Base-by-base conservation (phyloP, 352 stramenopile species). In the Blastocystis sp. region DNA sequence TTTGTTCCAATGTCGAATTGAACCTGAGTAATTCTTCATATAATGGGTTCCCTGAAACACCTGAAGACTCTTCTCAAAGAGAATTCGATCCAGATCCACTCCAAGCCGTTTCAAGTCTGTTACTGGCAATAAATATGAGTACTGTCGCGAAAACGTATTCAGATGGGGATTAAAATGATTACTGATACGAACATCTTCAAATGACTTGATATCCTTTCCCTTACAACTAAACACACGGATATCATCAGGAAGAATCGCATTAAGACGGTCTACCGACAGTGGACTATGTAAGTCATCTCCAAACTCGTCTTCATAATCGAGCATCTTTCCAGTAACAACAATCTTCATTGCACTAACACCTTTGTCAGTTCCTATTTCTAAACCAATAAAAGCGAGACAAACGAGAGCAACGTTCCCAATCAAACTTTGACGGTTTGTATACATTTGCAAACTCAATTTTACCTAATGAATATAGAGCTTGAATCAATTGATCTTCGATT, bases 401-500 rank as follows among this genome's bases (percentile, higher is more conserved):
- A 78, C 66, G 21, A 59, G 66, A 78, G n/a, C 66, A 78, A 27
- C 66, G 66, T 27, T 78, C 66, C 66, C 66, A 78, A 29, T 56
- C 66, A 54, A 78, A 78, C 66, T 78, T 78, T 3, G 66, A 51
- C 1, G 37, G 16, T 29, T 58, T 78, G 66, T 37, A 42, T n/a
- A 78, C n/a, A 54, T 78, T 78, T 16, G 39, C 42, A 27, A 59
- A 59, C 0, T 27, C 37, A 5, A 78, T 78, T 14, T 78, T 78
- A 0, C 43, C 66, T 29, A 78, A 21, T 2, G 21, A 29, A 51
- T 59, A 78, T n/a, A 78, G n/a, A 21, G 19, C 37, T 16, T 54
- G 16, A 51, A 78, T 59, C 16, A 78, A 51, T 27, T 57, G 54
- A 58, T 78, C 66, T 51, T 78, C 66, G 66, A 78, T 59, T 9